These are phyloP conservation scores for Verticillium alfalfae DNA, from an alignment of 2,329 filamentous ascomycete genomes.

Conservation along the genomic window DNA sequence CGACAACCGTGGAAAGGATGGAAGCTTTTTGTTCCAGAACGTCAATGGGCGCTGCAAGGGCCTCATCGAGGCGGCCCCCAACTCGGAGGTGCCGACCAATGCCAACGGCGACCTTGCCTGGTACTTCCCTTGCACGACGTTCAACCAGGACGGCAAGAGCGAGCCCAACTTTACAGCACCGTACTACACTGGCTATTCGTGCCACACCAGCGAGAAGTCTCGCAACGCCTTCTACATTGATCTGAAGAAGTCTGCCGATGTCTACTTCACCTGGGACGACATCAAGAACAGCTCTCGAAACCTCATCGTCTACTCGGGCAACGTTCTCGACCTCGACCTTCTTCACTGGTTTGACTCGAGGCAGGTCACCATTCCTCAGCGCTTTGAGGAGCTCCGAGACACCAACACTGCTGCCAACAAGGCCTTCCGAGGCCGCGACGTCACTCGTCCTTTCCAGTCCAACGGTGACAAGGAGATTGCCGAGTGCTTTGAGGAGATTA, in stretches of 20 bases:
- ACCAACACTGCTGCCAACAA: slow-evolving; percentile 54
- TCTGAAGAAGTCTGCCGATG: slow-evolving; percentile 68
- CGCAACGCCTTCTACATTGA: slow-evolving; percentile 70
- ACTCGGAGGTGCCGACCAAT: slow-evolving; percentile 77
- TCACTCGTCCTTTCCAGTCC: slow-evolving; percentile 82
- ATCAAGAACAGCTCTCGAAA: slow-evolving; percentile 85
- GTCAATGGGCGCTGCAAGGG: slow-evolving; percentile 96
- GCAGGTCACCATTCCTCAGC: slow-evolving; percentile 68
- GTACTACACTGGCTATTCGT: slow-evolving; percentile 80
- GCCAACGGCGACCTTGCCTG: slow-evolving; percentile 70
- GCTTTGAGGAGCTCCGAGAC: slow-evolving; percentile 75
- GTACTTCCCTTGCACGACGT: slow-evolving; percentile 92
- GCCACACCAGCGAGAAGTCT: slow-evolving; percentile 69
- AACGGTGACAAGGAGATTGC: slow-evolving; percentile 74
- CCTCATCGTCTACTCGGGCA: slow-evolving; percentile 88
- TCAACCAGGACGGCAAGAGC: slow-evolving; percentile 89
- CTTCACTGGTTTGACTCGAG: slow-evolving; percentile 83
- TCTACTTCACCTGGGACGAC: slow-evolving; percentile 95
- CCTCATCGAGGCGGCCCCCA: slow-evolving; percentile 66
- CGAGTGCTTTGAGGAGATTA: slow-evolving; percentile 85
- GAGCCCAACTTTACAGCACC: slow-evolving; percentile 67
- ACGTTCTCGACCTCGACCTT: slow-evolving; percentile 84
- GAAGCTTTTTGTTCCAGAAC: slow-evolving; percentile 96
- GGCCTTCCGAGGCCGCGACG: slow-evolving; percentile 74
- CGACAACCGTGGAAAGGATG: slow-evolving; percentile 82